A percentile compares a stretch with the other conserved stretches of the same genome.
These are phyloP conservation scores for Aspergillus heteromorphus DNA, from an alignment of 495 filamentous ascomycete species.

Conservation along the genomic window DNA sequence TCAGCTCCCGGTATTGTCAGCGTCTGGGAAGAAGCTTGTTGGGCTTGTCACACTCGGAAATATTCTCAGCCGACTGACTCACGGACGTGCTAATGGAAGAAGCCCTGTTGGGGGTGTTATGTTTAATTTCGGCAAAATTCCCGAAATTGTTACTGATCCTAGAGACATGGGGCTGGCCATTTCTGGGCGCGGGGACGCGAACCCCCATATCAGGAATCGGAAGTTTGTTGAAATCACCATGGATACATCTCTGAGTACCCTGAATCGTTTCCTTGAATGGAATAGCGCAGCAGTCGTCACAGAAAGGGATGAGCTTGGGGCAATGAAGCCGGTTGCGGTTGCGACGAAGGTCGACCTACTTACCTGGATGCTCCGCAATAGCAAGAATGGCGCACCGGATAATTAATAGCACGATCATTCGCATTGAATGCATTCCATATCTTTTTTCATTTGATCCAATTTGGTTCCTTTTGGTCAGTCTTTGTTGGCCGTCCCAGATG, in stretches of 20 bases:
- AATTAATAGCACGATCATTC: not conserved
- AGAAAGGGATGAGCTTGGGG: conserved; percentile 54
- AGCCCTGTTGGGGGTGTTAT: conserved; percentile 82
- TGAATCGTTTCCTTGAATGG: conserved; percentile 95
- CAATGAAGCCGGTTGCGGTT: conserved; percentile 77
- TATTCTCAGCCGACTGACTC: conserved; percentile 80
- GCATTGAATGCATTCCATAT: not conserved
- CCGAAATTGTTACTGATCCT: conserved; percentile 83
- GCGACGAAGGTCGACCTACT: conserved; percentile 96
- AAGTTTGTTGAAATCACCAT: conserved; percentile 91
- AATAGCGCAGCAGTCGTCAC: conserved; percentile 94
- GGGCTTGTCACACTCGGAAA: conserved; percentile 93
- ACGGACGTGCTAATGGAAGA: conserved; percentile 65
- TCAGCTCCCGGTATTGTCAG: conserved; percentile 82
- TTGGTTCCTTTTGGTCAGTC: conserved; percentile 4
- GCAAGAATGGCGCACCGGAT: conserved; percentile 7
- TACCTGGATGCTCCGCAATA: conserved; percentile 83
- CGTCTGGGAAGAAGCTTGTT: conserved; percentile 64
- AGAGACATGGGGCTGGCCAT: conserved; percentile 45
- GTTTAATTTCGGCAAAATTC: conserved; percentile 85
- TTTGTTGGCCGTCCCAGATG: too few relatives aligned
- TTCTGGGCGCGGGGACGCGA: conserved; percentile 6
- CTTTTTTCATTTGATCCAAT: not conserved
- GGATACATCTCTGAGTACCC: conserved; percentile 74
- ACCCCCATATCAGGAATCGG: conserved; percentile 38